These are phyloP conservation scores for Paramarasmius palmivorus DNA, from an alignment of 1,284 basidiomycete genomes.

Conservation along the genomic window DNA sequence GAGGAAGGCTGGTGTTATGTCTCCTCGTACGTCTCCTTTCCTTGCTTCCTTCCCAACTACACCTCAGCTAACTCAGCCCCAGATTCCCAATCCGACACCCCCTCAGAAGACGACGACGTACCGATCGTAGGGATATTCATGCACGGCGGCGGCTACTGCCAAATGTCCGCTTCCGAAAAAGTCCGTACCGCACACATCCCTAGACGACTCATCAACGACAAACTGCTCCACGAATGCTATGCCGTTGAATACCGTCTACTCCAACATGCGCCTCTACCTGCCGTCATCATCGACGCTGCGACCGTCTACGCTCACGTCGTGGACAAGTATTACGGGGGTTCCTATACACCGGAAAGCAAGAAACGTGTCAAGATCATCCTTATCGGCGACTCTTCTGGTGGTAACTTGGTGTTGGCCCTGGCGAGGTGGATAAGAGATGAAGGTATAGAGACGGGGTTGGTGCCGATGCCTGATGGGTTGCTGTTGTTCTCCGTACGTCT, in stretches of 20 bases:
- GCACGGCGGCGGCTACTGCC: conserved; percentile 55
- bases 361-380: conserved; percentile 56
- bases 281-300: conserved; percentile 64
- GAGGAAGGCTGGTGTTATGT: conserved; percentile 10
- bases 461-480: conserved; percentile 45
- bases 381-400: conserved; percentile 72
- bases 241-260: conserved; percentile 52
- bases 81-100: too few relatives aligned
- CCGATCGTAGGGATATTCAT: conserved; percentile 44
- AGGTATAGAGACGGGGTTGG: conserved; percentile 40
- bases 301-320: conserved; percentile 60
- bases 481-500: conserved; percentile 46
- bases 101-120: conserved; percentile 17
- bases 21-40: conserved; percentile 12
- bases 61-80: too few relatives aligned
- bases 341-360: conserved; percentile 9
- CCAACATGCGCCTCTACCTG: conserved; percentile 58
- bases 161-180: conserved; percentile 54
- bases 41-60: too few relatives aligned
- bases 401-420: conserved; percentile 63
- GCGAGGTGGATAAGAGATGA: conserved; percentile 53
- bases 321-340: conserved; percentile 23
- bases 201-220: conserved; percentile 41
- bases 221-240: conserved; percentile 43
- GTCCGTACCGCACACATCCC: conserved; percentile 49